These are phyloP conservation scores for Penicillium rolfsii DNA, from an alignment of 2,329 filamentous ascomycete genomes.

Conservation along the genomic window DNA sequence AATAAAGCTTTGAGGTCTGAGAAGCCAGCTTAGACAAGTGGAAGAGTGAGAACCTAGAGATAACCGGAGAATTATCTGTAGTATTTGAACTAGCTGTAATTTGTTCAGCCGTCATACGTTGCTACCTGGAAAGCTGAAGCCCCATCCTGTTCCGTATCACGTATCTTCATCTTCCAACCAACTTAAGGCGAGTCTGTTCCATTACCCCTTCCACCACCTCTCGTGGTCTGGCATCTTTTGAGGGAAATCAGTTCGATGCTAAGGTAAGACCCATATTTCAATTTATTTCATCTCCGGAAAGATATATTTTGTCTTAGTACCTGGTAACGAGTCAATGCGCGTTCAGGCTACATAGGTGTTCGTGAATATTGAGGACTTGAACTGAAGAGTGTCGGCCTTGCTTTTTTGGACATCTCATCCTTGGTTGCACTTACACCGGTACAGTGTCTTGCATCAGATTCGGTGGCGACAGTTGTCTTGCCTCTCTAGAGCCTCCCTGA, in stretches of 20 bases:
- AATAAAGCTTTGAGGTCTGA: too few species aligned
- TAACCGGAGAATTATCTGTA: too few species aligned
- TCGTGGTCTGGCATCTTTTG: too few species aligned
- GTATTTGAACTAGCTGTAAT: too few species aligned
- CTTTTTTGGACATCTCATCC: constrained; percentile 56
- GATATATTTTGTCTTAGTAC: background rate
- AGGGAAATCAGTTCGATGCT: background rate
- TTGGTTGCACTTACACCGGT: constrained; percentile 60
- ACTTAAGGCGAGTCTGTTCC: too few species aligned
- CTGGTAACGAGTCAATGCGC: background rate
- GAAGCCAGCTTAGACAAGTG: too few species aligned
- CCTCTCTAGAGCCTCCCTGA: constrained; percentile 65
- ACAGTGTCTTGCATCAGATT: constrained; percentile 54
- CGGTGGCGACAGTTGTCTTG: constrained; percentile 70
- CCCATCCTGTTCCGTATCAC: too few species aligned
- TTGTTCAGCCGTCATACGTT: too few species aligned
- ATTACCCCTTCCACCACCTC: too few species aligned
- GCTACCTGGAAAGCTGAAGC: too few species aligned
- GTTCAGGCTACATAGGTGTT: background rate
- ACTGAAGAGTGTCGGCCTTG: constrained; percentile 29
- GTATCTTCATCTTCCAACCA: too few species aligned
- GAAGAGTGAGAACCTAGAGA: too few species aligned
- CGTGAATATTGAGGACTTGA: constrained; percentile 7
- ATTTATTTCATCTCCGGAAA: background rate
- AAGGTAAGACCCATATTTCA: background rate